Evolutionary conservation across 805 yeast species (phyloP).

Genomic region (Ogataea ganodermae): DNA sequence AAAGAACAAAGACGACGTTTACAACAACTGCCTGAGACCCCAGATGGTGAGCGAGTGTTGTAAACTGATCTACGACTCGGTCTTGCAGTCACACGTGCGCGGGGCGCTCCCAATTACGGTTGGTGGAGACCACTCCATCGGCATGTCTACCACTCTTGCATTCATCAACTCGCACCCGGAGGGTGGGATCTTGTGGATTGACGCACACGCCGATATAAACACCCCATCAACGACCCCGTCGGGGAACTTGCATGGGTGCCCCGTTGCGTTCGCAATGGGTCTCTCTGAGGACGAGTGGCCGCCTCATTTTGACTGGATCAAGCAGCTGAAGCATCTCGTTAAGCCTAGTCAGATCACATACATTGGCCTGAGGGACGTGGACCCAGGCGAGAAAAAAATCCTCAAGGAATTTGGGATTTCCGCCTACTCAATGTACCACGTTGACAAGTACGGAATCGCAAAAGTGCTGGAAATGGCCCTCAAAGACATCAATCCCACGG

Average conservation of each 20-base stretch:
- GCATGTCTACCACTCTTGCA: conserved; percentile 89
- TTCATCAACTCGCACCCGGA: conserved; percentile 78
- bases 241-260: conserved; percentile 96
- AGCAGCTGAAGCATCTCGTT: conserved; percentile 56
- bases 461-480: conserved; percentile 91
- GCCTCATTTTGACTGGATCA: conserved; percentile 71
- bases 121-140: conserved; percentile 97
- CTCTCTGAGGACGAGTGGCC: conserved; percentile 69
- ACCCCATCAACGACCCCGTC: conserved; percentile 79
- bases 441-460: conserved; percentile 91
- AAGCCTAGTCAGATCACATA: conserved; percentile 76
- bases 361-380: conserved; percentile 94
- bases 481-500: conserved; percentile 70
- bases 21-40: conserved; percentile 67
- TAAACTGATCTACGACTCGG: conserved; percentile 61
- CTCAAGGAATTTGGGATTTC: conserved; percentile 70
- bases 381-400: conserved; percentile 77
- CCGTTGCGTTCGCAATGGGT: conserved; percentile 88
- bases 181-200: conserved; percentile 92
- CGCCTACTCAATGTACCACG: conserved; percentile 94
- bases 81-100: conserved; percentile 48
- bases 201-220: conserved; percentile 97
- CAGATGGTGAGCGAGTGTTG: conserved; percentile 75
- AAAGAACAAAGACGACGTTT: conserved; percentile 49
- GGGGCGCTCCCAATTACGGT: conserved; percentile 72